Evolutionary conservation across 768 basidiomycete genomes (phyloP).

Genomic region (Lentinula raphanica): DNA sequence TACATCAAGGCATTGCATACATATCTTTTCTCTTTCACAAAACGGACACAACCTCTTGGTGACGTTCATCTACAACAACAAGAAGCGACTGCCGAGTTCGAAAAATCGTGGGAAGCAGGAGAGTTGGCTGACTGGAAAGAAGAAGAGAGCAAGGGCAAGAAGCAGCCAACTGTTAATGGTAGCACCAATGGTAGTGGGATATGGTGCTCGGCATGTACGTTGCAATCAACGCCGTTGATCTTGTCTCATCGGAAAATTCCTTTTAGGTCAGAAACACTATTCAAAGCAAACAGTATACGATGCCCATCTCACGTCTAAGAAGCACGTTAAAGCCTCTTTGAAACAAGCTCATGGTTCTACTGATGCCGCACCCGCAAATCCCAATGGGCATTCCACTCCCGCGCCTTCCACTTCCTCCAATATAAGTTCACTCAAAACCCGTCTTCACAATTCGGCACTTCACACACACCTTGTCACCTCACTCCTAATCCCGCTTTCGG

Average conservation of each 20-base stretch:
- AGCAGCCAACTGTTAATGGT: conserved; percentile 29
- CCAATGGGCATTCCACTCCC: conserved; percentile 46
- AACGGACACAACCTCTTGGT: conserved; percentile 76
- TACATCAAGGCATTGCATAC: conserved; percentile 80
- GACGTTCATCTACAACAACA: conserved; percentile 68
- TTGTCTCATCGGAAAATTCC: conserved; percentile 3
- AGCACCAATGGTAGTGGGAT: conserved; percentile 49
- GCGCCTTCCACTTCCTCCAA: conserved; percentile 20
- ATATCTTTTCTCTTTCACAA: conserved; percentile 84
- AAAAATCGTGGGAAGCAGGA: conserved; percentile 71
- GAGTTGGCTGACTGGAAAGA: conserved; percentile 78
- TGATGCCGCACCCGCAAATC: conserved; percentile 43
- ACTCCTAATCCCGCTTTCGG: conserved; percentile 59
- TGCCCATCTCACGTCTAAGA: conserved; percentile 92
- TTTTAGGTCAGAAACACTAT: conserved; percentile 86
- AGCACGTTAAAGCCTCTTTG: conserved; percentile 86
- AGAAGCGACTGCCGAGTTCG: conserved; percentile 66
- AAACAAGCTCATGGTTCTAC: conserved; percentile 50
- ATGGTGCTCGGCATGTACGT: conserved; percentile 92
- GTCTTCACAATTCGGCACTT: conserved; percentile 61
- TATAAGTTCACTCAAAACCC: conserved; percentile 34
- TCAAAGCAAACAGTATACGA: conserved; percentile 98
- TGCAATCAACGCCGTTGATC: conserved; percentile 3
- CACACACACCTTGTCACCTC: conserved; percentile 65
- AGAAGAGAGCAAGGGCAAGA: conserved; percentile 33